Base-by-base conservation (phyloP, 805 yeast genomes). In the Yarrowia osloensis region DNA sequence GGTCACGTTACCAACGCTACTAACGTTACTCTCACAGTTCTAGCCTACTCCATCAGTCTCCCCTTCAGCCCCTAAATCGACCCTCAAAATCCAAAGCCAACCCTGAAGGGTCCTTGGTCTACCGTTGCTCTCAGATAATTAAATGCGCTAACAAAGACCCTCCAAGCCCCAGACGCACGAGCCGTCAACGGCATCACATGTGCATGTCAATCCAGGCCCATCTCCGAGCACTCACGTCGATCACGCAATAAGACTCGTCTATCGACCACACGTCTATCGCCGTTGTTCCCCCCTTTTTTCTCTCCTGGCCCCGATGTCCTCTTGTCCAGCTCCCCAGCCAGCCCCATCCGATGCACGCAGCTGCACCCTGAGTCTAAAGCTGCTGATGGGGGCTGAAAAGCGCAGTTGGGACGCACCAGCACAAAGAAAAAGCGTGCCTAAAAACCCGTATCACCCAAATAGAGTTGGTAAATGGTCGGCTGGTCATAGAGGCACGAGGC, bases 321-420 rank as follows among this genome's bases (percentile, higher is more conserved):
- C n/a, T 31, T 28, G 33, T 28, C 52, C 35, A n/a, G 19, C 57
- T 31, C 40, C 28, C 13, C 22, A 50, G 39, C 57, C 57, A 50
- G 57, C 57, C 57, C 57, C 57, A 50, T 50, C 21, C 13, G 4
- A 28, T 28, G 28, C 28, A 15, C 54, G 9, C 28, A 22, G 24
- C 19, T 49, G 55, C 55, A 49, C n/a, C 26, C 12, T 0, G 13
- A 50, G 40, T 11, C 40, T 50, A 50, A 33, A 13, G 19, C 57
- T 13, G 22, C 57, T 50, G 57, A 33, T 33, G 57, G 57, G 57
- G 57, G 57, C 57, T 50, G 57, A 50, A 50, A 21, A 33, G 39
- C 40, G 57, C 57, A 50, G 39, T 7, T 13, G 28, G 57, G 57
- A 50, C 29, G 57, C 57, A 33, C 12, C 19, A 4, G n/a, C 24